Base-by-base conservation (phyloP, 495 filamentous ascomycete species). In the Xylaria intraflava region DNA sequence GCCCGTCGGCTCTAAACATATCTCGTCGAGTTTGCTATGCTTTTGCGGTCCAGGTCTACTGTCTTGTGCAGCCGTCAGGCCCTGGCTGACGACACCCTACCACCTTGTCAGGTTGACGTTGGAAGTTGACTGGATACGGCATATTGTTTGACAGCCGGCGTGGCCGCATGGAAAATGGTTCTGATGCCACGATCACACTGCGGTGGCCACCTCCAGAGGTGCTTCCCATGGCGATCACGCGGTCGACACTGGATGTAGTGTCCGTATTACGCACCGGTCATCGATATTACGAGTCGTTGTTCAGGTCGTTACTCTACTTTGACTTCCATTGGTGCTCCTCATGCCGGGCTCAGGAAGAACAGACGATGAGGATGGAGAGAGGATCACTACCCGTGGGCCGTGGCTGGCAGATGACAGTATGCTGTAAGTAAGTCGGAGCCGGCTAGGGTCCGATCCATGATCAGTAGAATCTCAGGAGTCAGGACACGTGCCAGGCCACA, bases 21-120 rank as follows among this genome's bases (percentile, higher is more conserved):
- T 35, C 24, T 45, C 22, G 35, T 39, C 33, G 42, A 53, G 41
- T 53, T 53, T 53, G 50, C 41, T 46, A 3, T 26, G 8, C n/a
- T 27, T 44, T 27, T 30, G 27, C 33, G 29, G 2, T 41, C 12
- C 42, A 30, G 30, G 51, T 24, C 33, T 31, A 26, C 51, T 38
- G 11, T 39, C 42, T 53, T 31, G 51, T 53, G 51, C 51, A 40
- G 51, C 51, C 51, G 40, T 44, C 30, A 53, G 41, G 31, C 40
- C 38, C 50, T 45, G 23, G 23, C 40, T 46, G 8, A 19, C 17
- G 41, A 20, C 16, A 31, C 38, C 20, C 51, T 44, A 35, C 38
- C 42, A 53, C 50, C 20, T 43, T 45, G 14, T 3, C n/a, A n/a
- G n/a, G n/a, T n/a, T n/a, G n/a, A n/a, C n/a, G n/a, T n/a, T n/a